These are phyloP conservation scores for Tagetes erecta DNA, from an alignment of 129 eudicot genomes.

Conservation along the genomic window DNA sequence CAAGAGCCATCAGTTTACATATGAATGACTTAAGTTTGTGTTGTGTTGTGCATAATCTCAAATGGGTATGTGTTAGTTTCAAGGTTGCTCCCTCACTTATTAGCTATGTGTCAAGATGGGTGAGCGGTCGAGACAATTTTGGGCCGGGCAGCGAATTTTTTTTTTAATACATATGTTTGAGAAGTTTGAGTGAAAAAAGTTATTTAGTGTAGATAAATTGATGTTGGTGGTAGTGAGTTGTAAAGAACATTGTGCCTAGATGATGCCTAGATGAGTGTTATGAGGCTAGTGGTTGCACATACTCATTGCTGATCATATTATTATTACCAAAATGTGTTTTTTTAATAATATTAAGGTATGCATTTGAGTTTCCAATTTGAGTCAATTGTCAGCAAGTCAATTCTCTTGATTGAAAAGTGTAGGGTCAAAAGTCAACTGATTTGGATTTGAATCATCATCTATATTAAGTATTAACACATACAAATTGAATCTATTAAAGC, in stretches of 20 bases:
- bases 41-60: no score
- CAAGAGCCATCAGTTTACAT: no score
- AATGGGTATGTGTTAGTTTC: no score
- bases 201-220: no score
- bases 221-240: constrained; percentile 31
- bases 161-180: no score
- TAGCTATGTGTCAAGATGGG: no score
- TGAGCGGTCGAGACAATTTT: no score
- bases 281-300: constrained; percentile 29
- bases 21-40: no score
- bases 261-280: constrained; percentile 16
- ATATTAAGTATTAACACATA: constrained; percentile 8
- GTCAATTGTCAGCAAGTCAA: constrained; percentile 32
- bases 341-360: constrained; percentile 28
- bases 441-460: constrained; percentile 25
- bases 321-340: constrained; percentile 14
- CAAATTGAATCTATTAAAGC: constrained; percentile 20
- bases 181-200: no score
- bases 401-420: constrained; percentile 30
- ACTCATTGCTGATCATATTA: constrained; percentile 33
- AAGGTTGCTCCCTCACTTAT: no score
- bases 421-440: constrained; percentile 39
- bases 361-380: constrained; percentile 38
- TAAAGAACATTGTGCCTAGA: constrained; percentile 11
- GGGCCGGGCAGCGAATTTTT: no score